A percentile compares a stretch with the other conserved stretches of the same genome.
Evolutionary conservation across 441 rosid genomes (phyloP).

Genomic region (Populus hybrid): DNA sequence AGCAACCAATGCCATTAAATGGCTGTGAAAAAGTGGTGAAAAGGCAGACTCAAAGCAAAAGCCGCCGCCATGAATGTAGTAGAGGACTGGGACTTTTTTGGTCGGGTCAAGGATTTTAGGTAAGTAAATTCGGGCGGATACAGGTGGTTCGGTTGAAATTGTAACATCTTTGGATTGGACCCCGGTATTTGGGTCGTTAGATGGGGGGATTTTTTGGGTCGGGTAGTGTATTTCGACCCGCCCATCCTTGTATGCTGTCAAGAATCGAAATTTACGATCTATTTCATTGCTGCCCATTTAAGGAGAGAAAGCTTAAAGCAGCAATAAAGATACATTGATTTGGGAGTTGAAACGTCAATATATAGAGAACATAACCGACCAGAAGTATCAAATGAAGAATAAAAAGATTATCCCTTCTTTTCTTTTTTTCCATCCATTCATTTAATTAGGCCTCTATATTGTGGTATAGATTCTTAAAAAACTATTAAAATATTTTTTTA

Average conservation of each 20-base stretch:
- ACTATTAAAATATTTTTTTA: too few species aligned
- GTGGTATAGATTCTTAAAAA: too few species aligned
- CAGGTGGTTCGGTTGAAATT: constrained; percentile 30
- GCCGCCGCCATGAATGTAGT: constrained; percentile 39
- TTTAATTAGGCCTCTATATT: too few species aligned
- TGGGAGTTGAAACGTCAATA: background rate
- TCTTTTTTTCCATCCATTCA: too few species aligned
- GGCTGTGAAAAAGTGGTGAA: constrained; percentile 20
- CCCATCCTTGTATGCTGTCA: constrained; percentile 42
- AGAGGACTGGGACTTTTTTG: constrained; percentile 31
- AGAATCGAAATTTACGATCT: constrained; percentile 26
- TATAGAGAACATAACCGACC: background rate
- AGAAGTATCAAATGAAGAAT: too few species aligned
- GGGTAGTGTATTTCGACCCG: constrained; percentile 25
- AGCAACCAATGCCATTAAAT: constrained; percentile 21
- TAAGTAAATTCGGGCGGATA: constrained; percentile 47
- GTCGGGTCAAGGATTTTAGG: constrained; percentile 29
- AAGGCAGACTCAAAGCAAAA: constrained; percentile 32
- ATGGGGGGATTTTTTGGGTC: constrained; percentile 30
- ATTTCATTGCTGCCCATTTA: constrained; percentile 16
- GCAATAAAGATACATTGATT: background rate
- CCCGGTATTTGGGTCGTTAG: constrained; percentile 31
- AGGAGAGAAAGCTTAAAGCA: background rate
- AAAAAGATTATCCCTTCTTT: too few species aligned
- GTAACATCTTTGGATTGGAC: constrained; percentile 48